phyloP scores from a whole-genome alignment of 495 filamentous ascomycete genomes.

The Peziza echinospora region DNA sequence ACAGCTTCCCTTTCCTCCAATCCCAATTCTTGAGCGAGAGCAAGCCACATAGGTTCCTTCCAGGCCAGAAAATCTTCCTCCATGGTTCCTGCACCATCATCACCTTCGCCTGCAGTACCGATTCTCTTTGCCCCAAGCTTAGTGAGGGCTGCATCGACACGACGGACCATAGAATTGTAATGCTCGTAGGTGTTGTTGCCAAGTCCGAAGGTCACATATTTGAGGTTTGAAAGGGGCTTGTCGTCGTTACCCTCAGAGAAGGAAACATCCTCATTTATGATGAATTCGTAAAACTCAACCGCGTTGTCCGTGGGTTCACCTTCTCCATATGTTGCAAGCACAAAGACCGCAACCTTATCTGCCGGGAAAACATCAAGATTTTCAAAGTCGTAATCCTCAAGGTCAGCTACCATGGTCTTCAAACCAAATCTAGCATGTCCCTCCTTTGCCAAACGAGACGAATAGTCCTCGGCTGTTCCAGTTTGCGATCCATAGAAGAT shows the following conservation, averaged over 20 bases:
- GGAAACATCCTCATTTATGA: conserved; percentile 53
- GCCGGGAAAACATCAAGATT: conserved; percentile 74
- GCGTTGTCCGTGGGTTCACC: conserved; percentile 98
- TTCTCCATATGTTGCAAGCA: conserved; percentile 93
- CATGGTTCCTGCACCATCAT: conserved; percentile 97
- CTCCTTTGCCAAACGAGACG: conserved; percentile 91
- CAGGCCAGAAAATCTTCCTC: conserved; percentile 98
- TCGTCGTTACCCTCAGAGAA: conserved; percentile 58
- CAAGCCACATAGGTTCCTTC: conserved; percentile 98
- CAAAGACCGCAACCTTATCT: conserved; percentile 85
- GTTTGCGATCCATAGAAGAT: conserved; percentile 98
- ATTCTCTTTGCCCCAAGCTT: conserved; percentile 69
- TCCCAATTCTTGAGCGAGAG: conserved; percentile 55
- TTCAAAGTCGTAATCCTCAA: conserved; percentile 96
- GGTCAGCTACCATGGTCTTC: conserved; percentile 94
- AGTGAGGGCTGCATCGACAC: conserved; percentile 54
- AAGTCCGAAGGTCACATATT: conserved; percentile 86
- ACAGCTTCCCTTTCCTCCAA: conserved; percentile 89
- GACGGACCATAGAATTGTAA: conserved; percentile 96
- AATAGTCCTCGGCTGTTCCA: conserved; percentile 96
- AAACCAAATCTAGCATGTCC: conserved; percentile 88
- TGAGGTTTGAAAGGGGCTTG: conserved; percentile 58
- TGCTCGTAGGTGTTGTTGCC: conserved; percentile 99
- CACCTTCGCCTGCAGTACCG: conserved; percentile 77
- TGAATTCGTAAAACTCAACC: conserved; percentile 96